Evolutionary conservation across 345 rosid genomes (phyloP), one percentile per base, ranked within the genome.

Genomic region (Xanthoceras sorbifolium): DNA sequence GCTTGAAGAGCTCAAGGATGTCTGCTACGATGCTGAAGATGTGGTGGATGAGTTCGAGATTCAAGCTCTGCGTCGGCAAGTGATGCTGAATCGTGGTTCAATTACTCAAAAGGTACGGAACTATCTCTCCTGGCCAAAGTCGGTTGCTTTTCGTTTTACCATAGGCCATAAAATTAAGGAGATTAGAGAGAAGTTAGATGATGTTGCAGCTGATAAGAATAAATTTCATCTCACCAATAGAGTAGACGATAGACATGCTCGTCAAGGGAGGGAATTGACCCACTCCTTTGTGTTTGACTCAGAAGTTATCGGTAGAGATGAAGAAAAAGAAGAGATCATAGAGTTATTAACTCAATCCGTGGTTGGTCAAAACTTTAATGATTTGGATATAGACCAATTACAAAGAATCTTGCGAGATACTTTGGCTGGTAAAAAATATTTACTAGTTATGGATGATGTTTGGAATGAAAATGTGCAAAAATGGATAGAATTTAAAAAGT

Each of bases 221-320:
- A 42, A 44, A 42, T 68, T 68, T 25, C n/a, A 42, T 14, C 10
- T 68, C 57, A 68, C 10, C 3, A n/a, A 67, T 6, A 25, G 31
- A 38, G 17, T n/a, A 44, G 23, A 5, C 1, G 9, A 68, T 44
- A 68, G 34, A 5, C 17, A 14, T 23, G 57, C 5, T 12, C 25
- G 1, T 17, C 0, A 4, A 1, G 28, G 23, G 9, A 22, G 54
- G 32, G 44, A 67, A 26, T 12, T 12, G 32, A 73, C 73, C 0
- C 72, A 82, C 57, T 82, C 81, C 11, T 79, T 72, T 54, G 70
- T 83, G 29, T 5, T 36, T 1, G 46, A 42, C 7, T 57, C 78
- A 1, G 65, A 69, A 36, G 72, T 83, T 22, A 50, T 79, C 23
- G 82, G 82, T 20, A 79, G 85, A 60, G 63, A 31, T 22, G 28